Evolutionary conservation across 805 yeast genomes (phyloP).

Genomic region (Blastobotrys parvus): DNA sequence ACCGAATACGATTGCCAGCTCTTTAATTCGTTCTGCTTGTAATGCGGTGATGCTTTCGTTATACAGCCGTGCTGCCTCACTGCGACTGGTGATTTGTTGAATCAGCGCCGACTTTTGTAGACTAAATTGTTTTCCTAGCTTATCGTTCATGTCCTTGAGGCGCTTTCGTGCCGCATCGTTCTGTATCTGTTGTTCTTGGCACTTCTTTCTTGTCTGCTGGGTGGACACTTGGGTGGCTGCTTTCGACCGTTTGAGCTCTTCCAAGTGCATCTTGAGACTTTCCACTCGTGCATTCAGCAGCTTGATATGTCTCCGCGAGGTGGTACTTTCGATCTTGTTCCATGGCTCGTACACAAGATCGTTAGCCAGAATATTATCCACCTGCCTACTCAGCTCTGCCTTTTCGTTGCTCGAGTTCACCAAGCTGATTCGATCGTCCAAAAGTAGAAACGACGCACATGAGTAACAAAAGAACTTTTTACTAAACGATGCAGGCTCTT

Average conservation of each 20-base stretch:
- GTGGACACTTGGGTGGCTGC: neutral
- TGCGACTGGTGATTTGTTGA: neutral
- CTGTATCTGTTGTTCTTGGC: neutral
- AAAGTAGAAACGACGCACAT: conserved; percentile 13
- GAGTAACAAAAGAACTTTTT: conserved; percentile 14
- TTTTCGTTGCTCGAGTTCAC: conserved; percentile 13
- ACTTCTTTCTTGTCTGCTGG: neutral
- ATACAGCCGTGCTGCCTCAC: neutral
- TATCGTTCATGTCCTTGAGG: neutral
- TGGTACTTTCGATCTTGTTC: neutral
- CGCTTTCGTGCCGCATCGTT: neutral
- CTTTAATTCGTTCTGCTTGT: conserved; percentile 6
- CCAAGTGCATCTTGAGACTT: neutral
- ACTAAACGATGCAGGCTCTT: conserved; percentile 8
- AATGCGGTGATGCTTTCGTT: neutral
- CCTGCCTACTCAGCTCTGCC: conserved; percentile 6
- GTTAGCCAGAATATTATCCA: neutral
- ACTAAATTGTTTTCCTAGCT: neutral
- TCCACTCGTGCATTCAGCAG: neutral
- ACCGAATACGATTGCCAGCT: conserved; percentile 12
- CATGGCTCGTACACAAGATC: neutral
- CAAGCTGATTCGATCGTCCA: conserved; percentile 14
- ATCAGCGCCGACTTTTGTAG: neutral
- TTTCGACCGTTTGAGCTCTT: neutral
- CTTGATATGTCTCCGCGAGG: neutral